Percentiles rank a stretch among this genome's conserved stretches.
Evolutionary conservation across 148 eudicot species (phyloP).

Genomic region (Cornus controversa): DNA sequence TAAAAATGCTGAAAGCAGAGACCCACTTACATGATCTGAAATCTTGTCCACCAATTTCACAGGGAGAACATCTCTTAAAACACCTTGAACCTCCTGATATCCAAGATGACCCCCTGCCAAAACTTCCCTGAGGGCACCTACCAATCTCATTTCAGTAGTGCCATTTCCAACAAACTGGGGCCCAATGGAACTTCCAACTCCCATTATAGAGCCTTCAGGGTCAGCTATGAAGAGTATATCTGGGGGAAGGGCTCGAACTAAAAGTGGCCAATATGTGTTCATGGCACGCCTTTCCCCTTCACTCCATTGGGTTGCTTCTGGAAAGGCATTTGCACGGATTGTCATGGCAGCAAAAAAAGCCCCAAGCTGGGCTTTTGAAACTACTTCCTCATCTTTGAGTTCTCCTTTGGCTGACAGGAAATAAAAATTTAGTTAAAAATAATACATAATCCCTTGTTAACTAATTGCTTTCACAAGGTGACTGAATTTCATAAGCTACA

Average conservation of each 20-base stretch:
- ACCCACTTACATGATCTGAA: constrained; percentile 63
- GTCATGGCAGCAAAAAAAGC: constrained; percentile 98
- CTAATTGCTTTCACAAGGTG: no score
- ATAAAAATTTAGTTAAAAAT: no score
- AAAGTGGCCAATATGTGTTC: constrained; percentile 81
- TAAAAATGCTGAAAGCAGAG: constrained; percentile 88
- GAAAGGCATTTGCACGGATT: constrained; percentile 86
- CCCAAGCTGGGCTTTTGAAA: constrained; percentile 90
- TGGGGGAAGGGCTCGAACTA: constrained; percentile 66
- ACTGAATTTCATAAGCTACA: no score
- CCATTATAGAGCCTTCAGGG: constrained; percentile 95
- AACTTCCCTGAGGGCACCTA: constrained; percentile 94
- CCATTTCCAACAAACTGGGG: constrained; percentile 81
- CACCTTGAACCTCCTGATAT: constrained; percentile 96
- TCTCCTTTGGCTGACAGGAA: constrained; percentile 72
- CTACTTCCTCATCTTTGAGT: constrained; percentile 68
- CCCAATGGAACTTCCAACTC: constrained; percentile 66
- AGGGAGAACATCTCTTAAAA: constrained; percentile 82
- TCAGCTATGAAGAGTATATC: constrained; percentile 94
- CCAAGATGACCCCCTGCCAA: constrained; percentile 97
- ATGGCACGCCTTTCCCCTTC: constrained; percentile 93
- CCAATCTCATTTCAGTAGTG: constrained; percentile 89
- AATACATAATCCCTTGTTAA: no score
- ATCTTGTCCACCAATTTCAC: constrained; percentile 32
- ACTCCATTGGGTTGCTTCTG: constrained; percentile 96